Conservation (phyloP, 2,329 filamentous ascomycete genomes). For the Ciborinia camelliae region DNA sequence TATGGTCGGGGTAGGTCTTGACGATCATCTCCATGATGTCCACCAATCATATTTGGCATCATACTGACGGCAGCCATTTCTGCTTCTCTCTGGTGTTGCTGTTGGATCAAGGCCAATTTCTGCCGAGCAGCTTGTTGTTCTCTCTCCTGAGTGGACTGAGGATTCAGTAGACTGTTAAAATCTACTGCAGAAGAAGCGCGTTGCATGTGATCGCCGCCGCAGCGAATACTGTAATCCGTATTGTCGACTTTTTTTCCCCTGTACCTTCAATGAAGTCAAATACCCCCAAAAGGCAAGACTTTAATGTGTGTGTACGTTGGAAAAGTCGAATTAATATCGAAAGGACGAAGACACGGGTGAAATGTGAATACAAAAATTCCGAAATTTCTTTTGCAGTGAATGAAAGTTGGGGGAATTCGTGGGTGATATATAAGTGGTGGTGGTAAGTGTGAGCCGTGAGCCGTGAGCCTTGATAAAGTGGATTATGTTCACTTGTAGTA, state of each 20-base stretch:
- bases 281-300: background rate
- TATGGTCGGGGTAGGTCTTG: constrained; percentile 87
- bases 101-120: constrained; percentile 35
- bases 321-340: background rate
- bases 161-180: constrained; percentile 73
- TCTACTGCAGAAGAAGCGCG: constrained; percentile 69
- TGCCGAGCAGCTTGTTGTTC: constrained; percentile 34
- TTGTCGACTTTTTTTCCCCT: background rate
- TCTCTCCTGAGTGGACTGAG: constrained; percentile 44
- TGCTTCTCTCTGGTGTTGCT: constrained; percentile 39
- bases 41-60: constrained; percentile 38
- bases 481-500: constrained; percentile 11
- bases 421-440: constrained; percentile 1
- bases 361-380: background rate
- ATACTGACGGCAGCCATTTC: constrained; percentile 52
- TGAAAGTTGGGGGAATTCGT: constrained; percentile 30
- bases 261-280: background rate
- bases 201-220: constrained; percentile 64
- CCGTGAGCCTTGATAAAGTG: constrained; percentile 28
- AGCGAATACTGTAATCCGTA: constrained; percentile 29
- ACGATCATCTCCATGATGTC: constrained; percentile 39
- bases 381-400: background rate
- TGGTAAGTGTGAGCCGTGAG: constrained; percentile 28
- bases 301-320: background rate
- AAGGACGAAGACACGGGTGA: background rate